phyloP scores from a whole-genome alignment of 495 filamentous ascomycete genomes.

The Penicillium angulare region DNA sequence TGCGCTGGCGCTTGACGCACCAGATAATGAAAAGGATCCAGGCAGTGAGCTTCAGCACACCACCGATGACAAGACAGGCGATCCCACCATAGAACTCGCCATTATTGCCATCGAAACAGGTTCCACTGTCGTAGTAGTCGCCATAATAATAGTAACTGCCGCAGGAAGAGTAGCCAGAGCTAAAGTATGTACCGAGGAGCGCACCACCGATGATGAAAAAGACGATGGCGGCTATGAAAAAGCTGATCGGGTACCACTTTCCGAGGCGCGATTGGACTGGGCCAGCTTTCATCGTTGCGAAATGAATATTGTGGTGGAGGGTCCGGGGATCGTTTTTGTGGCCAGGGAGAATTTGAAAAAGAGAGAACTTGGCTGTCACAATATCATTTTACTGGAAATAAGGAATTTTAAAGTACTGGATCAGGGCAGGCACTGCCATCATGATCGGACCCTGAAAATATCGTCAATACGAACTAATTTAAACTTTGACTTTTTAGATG shows the following conservation, averaged over 20 bases:
- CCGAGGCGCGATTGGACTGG: constrained; percentile 1
- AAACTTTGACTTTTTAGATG: not conserved
- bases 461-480: not conserved
- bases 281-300: not conserved
- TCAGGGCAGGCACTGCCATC: not conserved
- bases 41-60: constrained; percentile 16
- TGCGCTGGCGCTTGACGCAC: constrained; percentile 19
- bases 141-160: constrained; percentile 1
- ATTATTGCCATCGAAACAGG: constrained; percentile 4
- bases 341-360: not conserved
- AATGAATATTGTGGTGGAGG: not conserved
- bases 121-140: constrained; percentile 4
- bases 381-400: not conserved
- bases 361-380: not conserved
- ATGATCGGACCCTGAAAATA: not conserved
- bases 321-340: not conserved
- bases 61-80: constrained; percentile 16
- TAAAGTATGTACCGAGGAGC: constrained; percentile 14
- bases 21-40: constrained; percentile 23
- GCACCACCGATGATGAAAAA: constrained; percentile 24
- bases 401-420: not conserved
- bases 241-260: constrained; percentile 24
- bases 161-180: constrained; percentile 7
- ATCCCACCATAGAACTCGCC: constrained; percentile 18
- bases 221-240: constrained; percentile 20